Conservation (phyloP, 2,329 filamentous ascomycete species). For the Trichophyton simii region DNA sequence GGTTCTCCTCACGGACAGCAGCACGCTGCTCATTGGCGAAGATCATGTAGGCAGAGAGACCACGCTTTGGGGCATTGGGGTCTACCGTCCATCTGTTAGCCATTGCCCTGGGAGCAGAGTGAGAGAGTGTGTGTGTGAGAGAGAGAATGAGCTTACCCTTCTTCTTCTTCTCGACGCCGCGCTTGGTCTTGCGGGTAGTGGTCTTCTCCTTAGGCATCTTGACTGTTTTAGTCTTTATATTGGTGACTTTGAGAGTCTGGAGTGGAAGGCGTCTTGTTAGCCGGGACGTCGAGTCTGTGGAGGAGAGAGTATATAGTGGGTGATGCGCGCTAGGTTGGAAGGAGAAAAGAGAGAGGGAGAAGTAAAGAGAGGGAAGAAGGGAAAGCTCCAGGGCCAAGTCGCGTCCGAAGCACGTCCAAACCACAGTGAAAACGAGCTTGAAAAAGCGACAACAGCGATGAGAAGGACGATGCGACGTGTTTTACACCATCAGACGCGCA, state of each 20-base stretch:
- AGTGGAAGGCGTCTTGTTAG: background rate
- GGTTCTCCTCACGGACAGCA: constrained; percentile 96
- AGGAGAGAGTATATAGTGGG: background rate
- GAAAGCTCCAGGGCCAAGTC: too few species aligned
- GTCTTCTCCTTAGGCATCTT: constrained; percentile 59
- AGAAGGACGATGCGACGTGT: background rate
- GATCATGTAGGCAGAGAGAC: constrained; percentile 99
- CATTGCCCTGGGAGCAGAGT: background rate
- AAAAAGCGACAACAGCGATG: background rate
- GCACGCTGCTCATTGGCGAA: constrained; percentile 99
- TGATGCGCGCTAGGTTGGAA: background rate
- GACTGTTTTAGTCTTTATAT: constrained; percentile 5
- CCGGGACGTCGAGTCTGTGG: background rate
- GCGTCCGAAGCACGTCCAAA: too few species aligned
- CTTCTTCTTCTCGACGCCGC: constrained; percentile 54
- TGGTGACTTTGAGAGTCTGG: constrained; percentile 8
- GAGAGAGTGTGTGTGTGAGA: background rate
- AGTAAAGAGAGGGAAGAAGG: too few species aligned
- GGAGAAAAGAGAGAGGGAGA: background rate
- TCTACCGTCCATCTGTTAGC: constrained; percentile 42
- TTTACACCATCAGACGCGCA: background rate
- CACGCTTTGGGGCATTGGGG: constrained; percentile 97
- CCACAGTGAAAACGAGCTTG: too few species aligned
- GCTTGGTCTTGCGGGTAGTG: constrained; percentile 49
- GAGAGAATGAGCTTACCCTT: constrained; percentile 44